phyloP scores from a whole-genome alignment of 495 filamentous ascomycete species.

The Pyrenula massariospora region DNA sequence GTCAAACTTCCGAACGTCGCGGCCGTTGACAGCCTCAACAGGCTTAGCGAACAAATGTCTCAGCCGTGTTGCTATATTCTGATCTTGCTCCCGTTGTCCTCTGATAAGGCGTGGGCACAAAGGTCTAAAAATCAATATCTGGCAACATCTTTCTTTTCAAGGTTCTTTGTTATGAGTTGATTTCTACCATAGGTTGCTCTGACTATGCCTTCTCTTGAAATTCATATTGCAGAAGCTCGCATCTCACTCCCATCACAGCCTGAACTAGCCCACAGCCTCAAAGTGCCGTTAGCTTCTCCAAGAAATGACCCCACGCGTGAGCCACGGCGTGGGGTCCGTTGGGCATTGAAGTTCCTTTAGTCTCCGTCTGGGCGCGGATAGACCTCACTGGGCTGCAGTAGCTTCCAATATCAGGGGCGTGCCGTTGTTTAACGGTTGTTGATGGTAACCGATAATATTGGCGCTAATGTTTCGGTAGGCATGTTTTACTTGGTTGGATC shows the following conservation, averaged over 20 bases:
- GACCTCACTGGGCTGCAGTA: neutral
- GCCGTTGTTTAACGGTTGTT: neutral
- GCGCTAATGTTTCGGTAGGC: neutral
- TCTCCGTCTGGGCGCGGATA: neutral
- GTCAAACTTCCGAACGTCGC: too few species aligned
- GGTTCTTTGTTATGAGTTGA: too few species aligned
- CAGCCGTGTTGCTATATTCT: too few species aligned
- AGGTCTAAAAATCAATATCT: too few species aligned
- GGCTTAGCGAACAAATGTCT: too few species aligned
- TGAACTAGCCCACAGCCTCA: neutral
- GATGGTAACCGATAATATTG: neutral
- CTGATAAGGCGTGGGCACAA: too few species aligned
- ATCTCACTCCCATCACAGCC: neutral
- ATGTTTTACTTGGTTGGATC: neutral
- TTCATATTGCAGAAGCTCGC: neutral
- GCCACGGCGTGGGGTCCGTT: neutral
- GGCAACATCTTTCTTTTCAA: too few species aligned
- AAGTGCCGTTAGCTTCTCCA: neutral
- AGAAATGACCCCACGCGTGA: neutral
- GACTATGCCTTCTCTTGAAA: neutral
- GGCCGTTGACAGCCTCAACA: too few species aligned
- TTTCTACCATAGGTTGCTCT: too few species aligned
- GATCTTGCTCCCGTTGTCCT: too few species aligned
- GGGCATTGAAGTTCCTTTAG: neutral
- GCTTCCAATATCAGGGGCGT: neutral